phyloP scores from a whole-genome alignment of 257 asterid species.

The Nyctanthes arbortristis region DNA sequence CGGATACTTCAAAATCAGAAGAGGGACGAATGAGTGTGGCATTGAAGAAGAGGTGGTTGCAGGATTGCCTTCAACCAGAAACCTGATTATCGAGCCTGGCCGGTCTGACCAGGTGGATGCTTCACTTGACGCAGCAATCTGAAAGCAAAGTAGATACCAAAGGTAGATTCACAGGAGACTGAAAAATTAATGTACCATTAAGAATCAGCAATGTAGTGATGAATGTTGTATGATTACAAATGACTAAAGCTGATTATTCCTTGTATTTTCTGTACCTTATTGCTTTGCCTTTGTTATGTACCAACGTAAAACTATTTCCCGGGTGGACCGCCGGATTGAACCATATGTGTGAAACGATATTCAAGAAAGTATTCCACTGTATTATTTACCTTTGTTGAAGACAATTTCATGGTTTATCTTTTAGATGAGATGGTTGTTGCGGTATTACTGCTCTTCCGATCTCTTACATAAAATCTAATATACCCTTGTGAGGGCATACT shows the following conservation, averaged over 20 bases:
- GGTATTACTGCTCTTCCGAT: too few relatives aligned
- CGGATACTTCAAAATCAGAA: constrained; percentile 84
- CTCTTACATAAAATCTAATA: too few relatives aligned
- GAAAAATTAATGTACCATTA: neutral
- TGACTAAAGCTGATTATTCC: neutral
- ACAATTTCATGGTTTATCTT: too few relatives aligned
- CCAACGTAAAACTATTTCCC: neutral
- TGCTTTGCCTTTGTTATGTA: neutral
- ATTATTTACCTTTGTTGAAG: neutral
- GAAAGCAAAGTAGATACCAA: constrained; percentile 1
- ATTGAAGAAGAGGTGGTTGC: constrained; percentile 80
- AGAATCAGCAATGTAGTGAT: neutral
- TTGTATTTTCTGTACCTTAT: neutral
- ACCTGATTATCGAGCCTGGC: constrained; percentile 39
- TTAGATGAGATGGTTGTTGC: too few relatives aligned
- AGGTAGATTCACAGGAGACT: neutral
- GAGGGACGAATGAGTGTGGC: constrained; percentile 96
- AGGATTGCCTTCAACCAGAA: constrained; percentile 74
- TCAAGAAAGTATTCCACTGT: neutral
- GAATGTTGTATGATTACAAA: neutral
- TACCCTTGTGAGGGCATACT: too few relatives aligned
- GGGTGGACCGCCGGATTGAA: neutral
- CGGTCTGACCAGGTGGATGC: constrained; percentile 27
- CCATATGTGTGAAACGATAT: neutral
- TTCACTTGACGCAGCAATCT: constrained; percentile 48